Evolutionary conservation across 345 rosid genomes (phyloP), one percentile per base, ranked within the genome.

Genomic region (Luvunga scandens): DNA sequence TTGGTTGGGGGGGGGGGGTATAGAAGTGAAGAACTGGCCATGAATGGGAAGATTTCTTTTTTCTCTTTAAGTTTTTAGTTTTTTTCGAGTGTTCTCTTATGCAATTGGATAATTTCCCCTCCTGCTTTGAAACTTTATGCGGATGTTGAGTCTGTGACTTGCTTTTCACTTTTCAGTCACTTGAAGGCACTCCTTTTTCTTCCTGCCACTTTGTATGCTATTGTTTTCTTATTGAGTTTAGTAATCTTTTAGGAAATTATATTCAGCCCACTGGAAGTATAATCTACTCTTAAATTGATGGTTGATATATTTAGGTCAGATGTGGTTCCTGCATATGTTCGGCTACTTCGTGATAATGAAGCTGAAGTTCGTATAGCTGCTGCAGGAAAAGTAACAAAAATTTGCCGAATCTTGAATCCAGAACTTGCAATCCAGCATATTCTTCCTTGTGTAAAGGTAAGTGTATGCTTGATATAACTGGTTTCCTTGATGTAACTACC

Each of bases 331-430:
- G 87, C 91, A 73, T 89, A 89, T 83, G 90, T 89, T 72, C 90
- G 89, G 72, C 82, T 89, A 39, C 91, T 89, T 75, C 89, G 91
- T 79, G 91, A 89, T 87, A 89, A 89, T 82, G 91, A 89, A 80
- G 91, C 91, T 71, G 91, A 89, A 84, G 91, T 89, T 22, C 88
- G 91, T 53, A 89, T 89, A 69, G 91, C 91, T 19, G 90, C 91
- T 66, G 91, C 90, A 6, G 90, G 91, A 9, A 89, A 89, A 85
- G 90, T 87, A 31, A 89, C 91, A 1, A 89, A 87, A 60, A 87
- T 89, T 76, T 89, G 91, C 76, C 79, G 90, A 18, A 89, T 89
- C 76, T 82, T 89, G 84, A 89, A 64, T 84, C 88, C 91, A 59
- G 91, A 89, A 76, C 81, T 89, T 73, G 85, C 91, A 72, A 82